phyloP scores from a whole-genome alignment of 805 yeast species.

The Candida gorgasii region DNA sequence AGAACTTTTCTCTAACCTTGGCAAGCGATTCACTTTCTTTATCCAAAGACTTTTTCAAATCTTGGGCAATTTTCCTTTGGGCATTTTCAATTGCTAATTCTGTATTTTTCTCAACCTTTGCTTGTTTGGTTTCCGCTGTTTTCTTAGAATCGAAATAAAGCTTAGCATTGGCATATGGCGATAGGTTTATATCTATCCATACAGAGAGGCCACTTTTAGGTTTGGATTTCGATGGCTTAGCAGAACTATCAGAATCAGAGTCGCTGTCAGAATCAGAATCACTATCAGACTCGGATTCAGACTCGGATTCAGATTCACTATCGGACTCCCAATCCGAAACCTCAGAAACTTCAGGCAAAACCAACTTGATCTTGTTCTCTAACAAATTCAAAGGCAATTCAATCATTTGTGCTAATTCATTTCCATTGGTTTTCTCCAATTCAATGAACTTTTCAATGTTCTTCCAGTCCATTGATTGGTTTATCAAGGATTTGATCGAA shows the following conservation, averaged over 20 bases:
- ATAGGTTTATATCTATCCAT: slow-evolving; percentile 63
- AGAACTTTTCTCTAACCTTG: slow-evolving; percentile 68
- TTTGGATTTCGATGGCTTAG: slow-evolving; percentile 9
- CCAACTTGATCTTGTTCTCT: slow-evolving; percentile 63
- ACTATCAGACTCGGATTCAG: slow-evolving; percentile 37
- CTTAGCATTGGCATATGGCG: slow-evolving; percentile 89
- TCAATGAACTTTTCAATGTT: slow-evolving; percentile 76
- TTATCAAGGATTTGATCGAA: slow-evolving; percentile 65
- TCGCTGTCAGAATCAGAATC: slow-evolving; percentile 15
- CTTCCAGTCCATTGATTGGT: slow-evolving; percentile 93
- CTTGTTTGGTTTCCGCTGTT: slow-evolving; percentile 73
- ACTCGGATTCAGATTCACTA: slow-evolving; percentile 27
- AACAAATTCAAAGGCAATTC: slow-evolving; percentile 67
- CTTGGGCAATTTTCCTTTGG: slow-evolving; percentile 71
- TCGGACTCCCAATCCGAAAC: slow-evolving; percentile 22
- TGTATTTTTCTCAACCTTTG: slow-evolving; percentile 76
- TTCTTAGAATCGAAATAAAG: slow-evolving; percentile 77
- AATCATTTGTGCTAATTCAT: slow-evolving; percentile 61
- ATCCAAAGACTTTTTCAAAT: slow-evolving; percentile 61
- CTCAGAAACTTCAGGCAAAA: slow-evolving; percentile 47
- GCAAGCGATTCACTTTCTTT: slow-evolving; percentile 54
- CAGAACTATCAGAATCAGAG: slow-evolving; percentile 18
- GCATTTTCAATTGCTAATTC: slow-evolving; percentile 79
- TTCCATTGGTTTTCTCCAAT: slow-evolving; percentile 67
- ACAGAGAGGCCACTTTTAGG: slow-evolving; percentile 42